Evolutionary conservation across 192 early-diverging fungal genomes (phyloP).

Genomic region (Thoreauomyces humboldtii): DNA sequence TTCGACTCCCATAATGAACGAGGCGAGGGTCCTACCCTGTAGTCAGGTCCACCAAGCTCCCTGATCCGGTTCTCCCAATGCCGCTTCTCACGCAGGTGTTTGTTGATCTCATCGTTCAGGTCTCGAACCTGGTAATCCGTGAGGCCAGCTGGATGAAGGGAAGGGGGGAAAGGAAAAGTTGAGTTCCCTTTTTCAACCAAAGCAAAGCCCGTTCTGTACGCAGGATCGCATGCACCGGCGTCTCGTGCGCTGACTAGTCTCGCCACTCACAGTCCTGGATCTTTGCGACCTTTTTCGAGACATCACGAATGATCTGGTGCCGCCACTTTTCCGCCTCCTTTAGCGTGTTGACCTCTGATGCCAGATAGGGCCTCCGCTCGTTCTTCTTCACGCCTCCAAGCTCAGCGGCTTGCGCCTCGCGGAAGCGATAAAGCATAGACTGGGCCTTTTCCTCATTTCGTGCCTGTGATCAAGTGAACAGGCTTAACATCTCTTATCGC

Average conservation of each 20-base stretch:
- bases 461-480: too few species aligned
- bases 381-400: slow-evolving; percentile 59
- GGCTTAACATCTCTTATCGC: too few species aligned
- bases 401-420: slow-evolving; percentile 87
- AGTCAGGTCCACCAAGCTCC: slow-evolving; percentile 92
- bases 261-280: slow-evolving; percentile 78
- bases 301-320: slow-evolving; percentile 82
- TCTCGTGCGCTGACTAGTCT: too few species aligned
- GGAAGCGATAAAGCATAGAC: slow-evolving; percentile 96
- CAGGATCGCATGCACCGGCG: too few species aligned
- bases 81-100: slow-evolving; percentile 82
- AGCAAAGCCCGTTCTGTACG: too few species aligned
- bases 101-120: slow-evolving; percentile 96
- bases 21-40: slow-evolving; percentile 51
- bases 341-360: slow-evolving; percentile 65
- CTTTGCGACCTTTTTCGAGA: slow-evolving; percentile 81
- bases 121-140: slow-evolving; percentile 92
- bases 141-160: slow-evolving; percentile 55
- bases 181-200: not conserved
- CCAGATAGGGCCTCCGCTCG: slow-evolving; percentile 74
- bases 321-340: slow-evolving; percentile 91
- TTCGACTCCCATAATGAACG: too few species aligned
- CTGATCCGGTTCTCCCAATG: slow-evolving; percentile 89
- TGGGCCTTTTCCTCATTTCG: slow-evolving; percentile 98
- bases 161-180: not conserved